Evolutionary conservation across 805 yeast genomes (phyloP).

Genomic region (Ogataea paradorogensis): DNA sequence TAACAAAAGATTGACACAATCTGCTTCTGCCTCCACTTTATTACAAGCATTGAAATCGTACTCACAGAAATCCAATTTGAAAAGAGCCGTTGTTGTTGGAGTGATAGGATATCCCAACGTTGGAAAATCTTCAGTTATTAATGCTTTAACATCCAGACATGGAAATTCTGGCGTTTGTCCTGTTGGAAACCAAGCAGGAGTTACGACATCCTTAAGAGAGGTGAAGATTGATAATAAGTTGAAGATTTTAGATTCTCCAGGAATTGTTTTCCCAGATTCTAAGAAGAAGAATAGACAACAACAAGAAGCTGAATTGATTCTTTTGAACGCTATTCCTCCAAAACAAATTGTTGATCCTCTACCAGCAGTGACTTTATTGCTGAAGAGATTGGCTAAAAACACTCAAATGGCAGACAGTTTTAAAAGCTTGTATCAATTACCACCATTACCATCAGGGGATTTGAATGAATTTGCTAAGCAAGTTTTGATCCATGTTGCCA

Average conservation of each 20-base stretch:
- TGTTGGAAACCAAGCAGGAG: constrained; percentile 97
- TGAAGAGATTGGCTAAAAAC: constrained; percentile 72
- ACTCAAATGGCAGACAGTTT: constrained; percentile 76
- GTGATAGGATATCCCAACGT: constrained; percentile 97
- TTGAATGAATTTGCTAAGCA: constrained; percentile 79
- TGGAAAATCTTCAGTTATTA: constrained; percentile 92
- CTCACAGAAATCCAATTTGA: constrained; percentile 78
- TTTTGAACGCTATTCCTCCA: constrained; percentile 86
- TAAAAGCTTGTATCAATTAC: constrained; percentile 69
- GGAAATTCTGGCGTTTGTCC: constrained; percentile 79
- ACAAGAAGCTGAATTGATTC: constrained; percentile 84
- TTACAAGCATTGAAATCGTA: constrained; percentile 81
- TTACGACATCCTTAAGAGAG: constrained; percentile 87
- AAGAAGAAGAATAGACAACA: constrained; percentile 49
- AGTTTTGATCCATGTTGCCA: constrained; percentile 87
- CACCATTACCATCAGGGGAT: constrained; percentile 71
- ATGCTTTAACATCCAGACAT: constrained; percentile 80
- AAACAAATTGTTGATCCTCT: constrained; percentile 81
- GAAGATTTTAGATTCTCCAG: constrained; percentile 91
- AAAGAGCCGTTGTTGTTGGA: constrained; percentile 89
- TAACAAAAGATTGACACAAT: constrained; percentile 68
- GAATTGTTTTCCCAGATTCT: constrained; percentile 83
- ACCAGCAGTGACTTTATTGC: constrained; percentile 71
- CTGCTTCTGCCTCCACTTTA: constrained; percentile 69
- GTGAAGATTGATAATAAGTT: constrained; percentile 89